These are phyloP conservation scores for Colletotrichum viniferum DNA, from an alignment of 2,329 filamentous ascomycete genomes.

Conservation along the genomic window DNA sequence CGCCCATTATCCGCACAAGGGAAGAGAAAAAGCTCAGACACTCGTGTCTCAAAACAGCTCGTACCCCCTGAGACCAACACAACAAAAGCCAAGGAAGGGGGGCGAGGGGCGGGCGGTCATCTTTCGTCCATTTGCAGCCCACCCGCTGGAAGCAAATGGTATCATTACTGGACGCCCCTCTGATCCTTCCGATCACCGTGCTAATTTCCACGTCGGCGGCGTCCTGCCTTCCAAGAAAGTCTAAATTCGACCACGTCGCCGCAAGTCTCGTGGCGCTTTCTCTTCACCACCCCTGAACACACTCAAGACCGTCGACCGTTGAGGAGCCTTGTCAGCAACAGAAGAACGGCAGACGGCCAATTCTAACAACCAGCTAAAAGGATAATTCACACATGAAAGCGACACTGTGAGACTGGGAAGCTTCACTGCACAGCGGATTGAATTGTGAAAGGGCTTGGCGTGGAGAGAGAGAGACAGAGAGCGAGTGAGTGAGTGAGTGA, in stretches of 20 bases:
- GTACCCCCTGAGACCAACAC: neutral
- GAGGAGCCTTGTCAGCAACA: neutral
- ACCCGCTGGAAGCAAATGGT: neutral
- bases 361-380: neutral
- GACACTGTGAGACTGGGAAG: neutral
- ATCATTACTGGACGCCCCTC: neutral
- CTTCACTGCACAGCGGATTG: neutral
- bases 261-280: neutral
- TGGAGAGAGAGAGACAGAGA: neutral
- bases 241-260: conserved; percentile 1
- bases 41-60: neutral
- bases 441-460: neutral
- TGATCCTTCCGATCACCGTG: conserved; percentile 3
- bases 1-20: neutral
- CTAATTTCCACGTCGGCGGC: conserved; percentile 15
- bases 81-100: neutral
- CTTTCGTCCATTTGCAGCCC: neutral
- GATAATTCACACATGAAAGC: neutral
- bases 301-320: neutral
- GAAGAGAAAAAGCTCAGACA: neutral
- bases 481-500: neutral
- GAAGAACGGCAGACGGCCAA: neutral
- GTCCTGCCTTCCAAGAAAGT: neutral
- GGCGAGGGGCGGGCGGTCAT: neutral
- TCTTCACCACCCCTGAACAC: neutral